These are phyloP conservation scores for Corchorus olitorius DNA, from an alignment of 345 rosid species.

Conservation along the genomic window DNA sequence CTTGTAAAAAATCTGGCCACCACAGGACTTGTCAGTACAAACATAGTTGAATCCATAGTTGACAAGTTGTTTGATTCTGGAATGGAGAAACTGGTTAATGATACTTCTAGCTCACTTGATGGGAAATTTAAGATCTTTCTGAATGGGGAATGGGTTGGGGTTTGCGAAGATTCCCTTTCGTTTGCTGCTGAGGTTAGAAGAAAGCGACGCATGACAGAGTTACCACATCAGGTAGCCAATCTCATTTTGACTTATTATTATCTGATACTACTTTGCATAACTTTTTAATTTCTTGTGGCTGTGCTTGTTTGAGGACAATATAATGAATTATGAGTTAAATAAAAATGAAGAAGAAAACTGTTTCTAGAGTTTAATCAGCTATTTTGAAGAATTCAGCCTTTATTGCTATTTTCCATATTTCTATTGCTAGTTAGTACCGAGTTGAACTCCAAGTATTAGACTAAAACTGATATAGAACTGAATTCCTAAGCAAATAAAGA, in stretches of 20 bases:
- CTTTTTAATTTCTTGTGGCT: neutral
- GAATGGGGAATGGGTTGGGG: constrained; percentile 92
- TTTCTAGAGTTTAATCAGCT: neutral
- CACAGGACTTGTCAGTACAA: constrained; percentile 79
- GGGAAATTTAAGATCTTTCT: constrained; percentile 66
- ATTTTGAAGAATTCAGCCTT: neutral
- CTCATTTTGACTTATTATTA: neutral
- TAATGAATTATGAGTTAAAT: neutral
- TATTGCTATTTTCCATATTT: neutral
- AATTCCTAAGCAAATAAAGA: neutral
- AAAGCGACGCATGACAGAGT: constrained; percentile 57
- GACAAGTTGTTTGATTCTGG: constrained; percentile 55
- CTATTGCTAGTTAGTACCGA: neutral
- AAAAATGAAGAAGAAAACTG: neutral
- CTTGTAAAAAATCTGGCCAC: constrained; percentile 85
- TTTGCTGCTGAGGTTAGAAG: constrained; percentile 63
- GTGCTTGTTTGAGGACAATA: neutral
- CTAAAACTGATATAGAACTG: neutral
- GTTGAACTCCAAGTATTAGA: neutral
- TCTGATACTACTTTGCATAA: too few relatives aligned
- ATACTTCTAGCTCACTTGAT: constrained; percentile 46
- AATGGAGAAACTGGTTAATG: constrained; percentile 66
- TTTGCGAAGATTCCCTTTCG: constrained; percentile 55
- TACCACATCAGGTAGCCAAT: constrained; percentile 62
- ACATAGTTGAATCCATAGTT: constrained; percentile 47